Base-by-base conservation (phyloP, 139 green algal species). In the Spirogloea muscicola region DNA sequence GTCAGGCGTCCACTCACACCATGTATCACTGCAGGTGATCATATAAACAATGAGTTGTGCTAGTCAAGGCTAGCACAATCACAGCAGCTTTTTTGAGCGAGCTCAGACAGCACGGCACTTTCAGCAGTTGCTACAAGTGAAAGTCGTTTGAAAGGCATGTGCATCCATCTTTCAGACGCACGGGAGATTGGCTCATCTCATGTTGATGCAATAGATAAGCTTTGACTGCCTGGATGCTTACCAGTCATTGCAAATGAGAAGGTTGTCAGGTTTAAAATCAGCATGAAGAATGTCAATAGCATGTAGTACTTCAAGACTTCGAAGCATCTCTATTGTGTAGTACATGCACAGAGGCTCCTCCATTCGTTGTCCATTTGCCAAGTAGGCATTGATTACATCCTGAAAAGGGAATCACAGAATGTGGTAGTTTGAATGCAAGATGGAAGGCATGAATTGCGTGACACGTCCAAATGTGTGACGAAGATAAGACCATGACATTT, bases 191-290 rank as follows among this genome's bases (percentile, higher is more conserved):
- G 21, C 21, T 21, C 46, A 21, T 21, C 21, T 55, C 46, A 21
- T 55, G 46, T 55, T 55, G 21, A 55, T 55, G 46, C 46, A 55
- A 55, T 21, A 55, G 21, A 55, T 55, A 21, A 55, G 46, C 21
- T 64, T 31, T 55, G 21, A 21, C 21, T 64, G 55, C 10, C 13
- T 44, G 31, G 29, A 64, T 64, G 31, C 55, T 51, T 57, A 72
- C 4, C 79, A 63, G 39, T 82, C 74, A 34, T 72, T 51, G 18
- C 82, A 58, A 25, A 87, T 46, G n/a, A 87, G 55, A 13, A 87
- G 37, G 40, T 87, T 87, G 37, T 87, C 82, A 1, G 82, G 82
- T 59, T 87, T 87, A 58, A 87, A 48, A 38, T 87, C 82, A 21
- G 34, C 71, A 57, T 87, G 82, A 3, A 84, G 27, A 9, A 87